Evolutionary conservation across 2,329 filamentous ascomycete species (phyloP).

Genomic region (Ophiostoma piceae): DNA sequence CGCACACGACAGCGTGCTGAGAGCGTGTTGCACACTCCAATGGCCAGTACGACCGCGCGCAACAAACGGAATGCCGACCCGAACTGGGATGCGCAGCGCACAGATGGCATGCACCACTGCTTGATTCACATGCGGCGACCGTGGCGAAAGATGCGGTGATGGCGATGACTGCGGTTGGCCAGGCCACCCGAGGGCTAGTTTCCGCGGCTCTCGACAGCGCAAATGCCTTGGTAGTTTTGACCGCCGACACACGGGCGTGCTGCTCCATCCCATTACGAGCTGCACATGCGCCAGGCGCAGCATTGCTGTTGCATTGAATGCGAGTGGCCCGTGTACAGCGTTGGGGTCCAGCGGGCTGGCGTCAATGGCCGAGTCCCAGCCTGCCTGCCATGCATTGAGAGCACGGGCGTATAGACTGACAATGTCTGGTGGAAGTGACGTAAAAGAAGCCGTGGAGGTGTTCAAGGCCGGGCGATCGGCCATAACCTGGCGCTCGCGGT

Average conservation of each 20-base stretch:
- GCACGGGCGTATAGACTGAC: constrained; percentile 1
- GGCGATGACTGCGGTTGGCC: neutral
- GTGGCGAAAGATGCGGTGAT: neutral
- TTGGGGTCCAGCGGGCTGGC: constrained; percentile 13
- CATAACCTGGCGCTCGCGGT: constrained; percentile 2
- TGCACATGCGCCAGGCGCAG: constrained; percentile 14
- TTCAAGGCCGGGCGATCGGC: neutral
- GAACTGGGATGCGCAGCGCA: constrained; percentile 17
- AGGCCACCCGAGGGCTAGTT: neutral
- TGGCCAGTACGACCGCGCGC: constrained; percentile 16
- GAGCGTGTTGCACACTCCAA: constrained; percentile 19
- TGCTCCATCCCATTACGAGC: constrained; percentile 5
- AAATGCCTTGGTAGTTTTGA: neutral
- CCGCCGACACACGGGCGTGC: neutral
- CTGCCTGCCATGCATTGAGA: constrained; percentile 14
- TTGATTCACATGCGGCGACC: constrained; percentile 8
- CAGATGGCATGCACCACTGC: constrained; percentile 16
- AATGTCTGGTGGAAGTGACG: neutral
- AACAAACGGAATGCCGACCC: constrained; percentile 18
- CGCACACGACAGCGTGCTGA: constrained; percentile 17
- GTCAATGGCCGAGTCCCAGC: constrained; percentile 16
- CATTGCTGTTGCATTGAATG: constrained; percentile 17
- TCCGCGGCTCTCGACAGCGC: neutral
- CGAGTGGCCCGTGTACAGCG: constrained; percentile 15
- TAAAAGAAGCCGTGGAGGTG: neutral